phyloP scores from a whole-genome alignment of 2,329 filamentous ascomycete species.

The Polychaeton citri region DNA sequence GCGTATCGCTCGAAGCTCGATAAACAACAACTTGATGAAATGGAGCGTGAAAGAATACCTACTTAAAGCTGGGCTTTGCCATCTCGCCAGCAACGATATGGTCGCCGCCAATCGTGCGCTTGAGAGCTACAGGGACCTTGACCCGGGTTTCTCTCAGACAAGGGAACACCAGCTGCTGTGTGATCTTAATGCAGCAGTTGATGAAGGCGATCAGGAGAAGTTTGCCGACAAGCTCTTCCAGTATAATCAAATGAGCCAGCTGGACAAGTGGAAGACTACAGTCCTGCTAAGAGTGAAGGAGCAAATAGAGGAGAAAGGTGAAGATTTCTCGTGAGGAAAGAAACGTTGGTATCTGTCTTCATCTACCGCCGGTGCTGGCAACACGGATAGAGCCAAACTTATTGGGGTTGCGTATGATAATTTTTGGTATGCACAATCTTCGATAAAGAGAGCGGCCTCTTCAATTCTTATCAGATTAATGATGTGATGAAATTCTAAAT shows the following conservation, averaged over 20 bases:
- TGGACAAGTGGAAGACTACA: constrained; percentile 96
- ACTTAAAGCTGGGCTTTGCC: constrained; percentile 84
- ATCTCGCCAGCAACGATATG: constrained; percentile 62
- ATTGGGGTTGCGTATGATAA: too few relatives aligned
- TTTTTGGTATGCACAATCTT: too few relatives aligned
- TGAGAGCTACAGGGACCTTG: constrained; percentile 67
- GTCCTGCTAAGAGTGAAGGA: constrained; percentile 73
- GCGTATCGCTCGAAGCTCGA: constrained; percentile 58
- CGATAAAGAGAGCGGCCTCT: too few relatives aligned
- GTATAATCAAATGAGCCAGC: constrained; percentile 81
- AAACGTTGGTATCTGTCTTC: too few relatives aligned
- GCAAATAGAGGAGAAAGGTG: constrained; percentile 57
- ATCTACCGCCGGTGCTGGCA: too few relatives aligned
- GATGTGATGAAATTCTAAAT: too few relatives aligned
- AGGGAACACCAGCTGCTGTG: constrained; percentile 70
- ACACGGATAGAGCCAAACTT: too few relatives aligned
- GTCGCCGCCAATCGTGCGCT: constrained; percentile 69
- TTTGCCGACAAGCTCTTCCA: constrained; percentile 81
- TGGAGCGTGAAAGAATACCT: constrained; percentile 95
- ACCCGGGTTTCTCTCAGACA: constrained; percentile 62
- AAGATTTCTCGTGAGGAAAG: constrained; percentile 48
- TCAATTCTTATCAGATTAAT: too few relatives aligned
- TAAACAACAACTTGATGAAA: constrained; percentile 84
- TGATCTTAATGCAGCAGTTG: constrained; percentile 63
- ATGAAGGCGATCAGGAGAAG: constrained; percentile 64